Evolutionary conservation across 805 yeast species (phyloP).

Genomic region (Candida germanica): DNA sequence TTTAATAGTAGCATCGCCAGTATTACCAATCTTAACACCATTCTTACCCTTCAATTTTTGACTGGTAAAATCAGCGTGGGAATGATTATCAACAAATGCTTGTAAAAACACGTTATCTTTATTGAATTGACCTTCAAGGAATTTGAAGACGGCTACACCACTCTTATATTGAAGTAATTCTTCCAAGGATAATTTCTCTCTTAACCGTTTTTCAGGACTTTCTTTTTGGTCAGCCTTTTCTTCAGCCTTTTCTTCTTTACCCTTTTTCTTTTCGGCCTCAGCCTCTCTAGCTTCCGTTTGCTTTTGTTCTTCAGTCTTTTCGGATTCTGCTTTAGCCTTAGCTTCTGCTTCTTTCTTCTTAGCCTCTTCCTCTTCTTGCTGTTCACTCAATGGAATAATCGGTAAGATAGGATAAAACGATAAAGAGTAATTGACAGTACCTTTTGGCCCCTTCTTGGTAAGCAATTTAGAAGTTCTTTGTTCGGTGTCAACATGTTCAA

Average conservation of each 20-base stretch:
- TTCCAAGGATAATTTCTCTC: conserved; percentile 48
- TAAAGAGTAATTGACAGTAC: conserved; percentile 66
- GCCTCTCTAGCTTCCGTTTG: conserved; percentile 30
- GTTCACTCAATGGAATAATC: conserved; percentile 73
- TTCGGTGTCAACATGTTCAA: conserved; percentile 55
- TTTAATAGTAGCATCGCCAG: conserved; percentile 73
- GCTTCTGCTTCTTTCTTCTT: conserved; percentile 31
- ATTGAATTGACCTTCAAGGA: conserved; percentile 56
- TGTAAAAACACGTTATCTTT: conserved; percentile 65
- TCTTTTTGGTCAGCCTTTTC: conserved; percentile 22
- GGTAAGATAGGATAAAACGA: conserved; percentile 84
- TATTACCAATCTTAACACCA: conserved; percentile 31
- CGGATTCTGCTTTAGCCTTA: conserved; percentile 31
- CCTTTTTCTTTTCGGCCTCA: conserved; percentile 16
- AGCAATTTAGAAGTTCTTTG: conserved; percentile 61
- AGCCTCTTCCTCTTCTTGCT: conserved; percentile 51
- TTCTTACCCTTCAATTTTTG: conserved; percentile 51
- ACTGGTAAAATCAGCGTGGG: conserved; percentile 60
- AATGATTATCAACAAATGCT: conserved; percentile 71
- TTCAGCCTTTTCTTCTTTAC: conserved; percentile 34
- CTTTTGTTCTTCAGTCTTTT: conserved; percentile 19
- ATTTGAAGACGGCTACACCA: conserved; percentile 73
- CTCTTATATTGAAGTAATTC: conserved; percentile 57
- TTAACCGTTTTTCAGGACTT: conserved; percentile 10
- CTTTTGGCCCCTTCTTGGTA: conserved; percentile 79